Percentiles rank a stretch among this genome's conserved stretches.
These are phyloP conservation scores for Eutypella sp. DNA, from an alignment of 2,329 filamentous ascomycete species.

Conservation along the genomic window DNA sequence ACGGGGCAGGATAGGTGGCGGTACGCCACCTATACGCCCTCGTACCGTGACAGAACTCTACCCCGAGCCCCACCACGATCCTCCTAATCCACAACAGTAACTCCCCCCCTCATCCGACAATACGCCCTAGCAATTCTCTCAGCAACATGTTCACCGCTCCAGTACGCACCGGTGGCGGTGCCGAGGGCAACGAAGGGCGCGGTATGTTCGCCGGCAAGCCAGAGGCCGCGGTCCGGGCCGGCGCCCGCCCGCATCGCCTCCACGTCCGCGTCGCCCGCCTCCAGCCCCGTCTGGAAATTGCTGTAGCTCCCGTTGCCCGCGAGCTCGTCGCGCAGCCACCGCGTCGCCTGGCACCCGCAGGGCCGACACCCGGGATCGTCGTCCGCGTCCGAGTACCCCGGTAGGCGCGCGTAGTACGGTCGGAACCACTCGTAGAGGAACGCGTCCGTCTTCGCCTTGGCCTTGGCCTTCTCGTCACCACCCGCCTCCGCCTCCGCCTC, in stretches of 20 bases:
- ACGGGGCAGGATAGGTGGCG: too few species aligned
- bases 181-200: constrained; percentile 85
- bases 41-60: neutral
- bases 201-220: constrained; percentile 89
- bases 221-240: constrained; percentile 64
- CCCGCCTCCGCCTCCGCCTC: constrained; percentile 41
- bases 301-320: constrained; percentile 79
- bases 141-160: constrained; percentile 78
- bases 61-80: neutral
- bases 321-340: constrained; percentile 73
- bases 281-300: constrained; percentile 76
- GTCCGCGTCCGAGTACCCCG: constrained; percentile 54
- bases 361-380: constrained; percentile 60
- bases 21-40: neutral
- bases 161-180: constrained; percentile 86
- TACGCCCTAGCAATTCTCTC: constrained; percentile 57
- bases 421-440: constrained; percentile 63
- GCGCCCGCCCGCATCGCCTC: constrained; percentile 57
- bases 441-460: constrained; percentile 41
- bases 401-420: constrained; percentile 74
- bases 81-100: constrained; percentile 6
- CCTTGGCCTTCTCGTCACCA: neutral
- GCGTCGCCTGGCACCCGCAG: constrained; percentile 59
- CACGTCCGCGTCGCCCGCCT: constrained; percentile 67
- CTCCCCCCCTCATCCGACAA: constrained; percentile 25